phyloP scores from a whole-genome alignment of 1,284 basidiomycete species.

The Apiotrichum akiyoshidainum region DNA sequence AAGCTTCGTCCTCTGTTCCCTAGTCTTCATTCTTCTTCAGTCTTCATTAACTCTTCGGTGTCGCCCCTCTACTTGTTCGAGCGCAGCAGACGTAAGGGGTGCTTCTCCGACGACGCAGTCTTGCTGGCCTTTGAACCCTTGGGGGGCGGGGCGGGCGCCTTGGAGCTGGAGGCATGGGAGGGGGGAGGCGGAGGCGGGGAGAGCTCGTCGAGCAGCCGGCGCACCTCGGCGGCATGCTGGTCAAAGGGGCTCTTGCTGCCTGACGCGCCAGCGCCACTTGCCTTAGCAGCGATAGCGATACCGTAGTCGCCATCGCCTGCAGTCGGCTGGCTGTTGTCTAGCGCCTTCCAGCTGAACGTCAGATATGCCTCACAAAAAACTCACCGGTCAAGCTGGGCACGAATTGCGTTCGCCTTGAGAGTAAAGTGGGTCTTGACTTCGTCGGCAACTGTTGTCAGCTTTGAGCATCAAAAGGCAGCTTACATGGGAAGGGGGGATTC shows the following conservation, averaged over 20 bases:
- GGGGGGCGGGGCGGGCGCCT: too few relatives aligned
- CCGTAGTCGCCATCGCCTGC: not conserved
- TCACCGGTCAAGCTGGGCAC: slow-evolving; percentile 71
- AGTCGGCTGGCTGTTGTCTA: slow-evolving; percentile 30
- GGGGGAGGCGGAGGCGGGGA: not conserved
- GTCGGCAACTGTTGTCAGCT: slow-evolving; percentile 66
- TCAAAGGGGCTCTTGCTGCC: slow-evolving; percentile 20
- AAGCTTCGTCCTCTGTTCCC: too few relatives aligned
- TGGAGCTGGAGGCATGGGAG: not conserved
- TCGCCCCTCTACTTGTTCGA: too few relatives aligned
- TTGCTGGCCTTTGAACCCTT: too few relatives aligned
- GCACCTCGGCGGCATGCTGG: slow-evolving; percentile 21
- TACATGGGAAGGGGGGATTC: slow-evolving; percentile 59
- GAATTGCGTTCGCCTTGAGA: slow-evolving; percentile 70
- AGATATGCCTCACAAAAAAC: not conserved
- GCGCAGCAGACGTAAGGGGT: too few relatives aligned
- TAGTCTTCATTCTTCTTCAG: too few relatives aligned
- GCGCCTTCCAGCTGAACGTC: slow-evolving; percentile 26
- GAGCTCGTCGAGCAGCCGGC: slow-evolving; percentile 28
- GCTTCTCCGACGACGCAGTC: too few relatives aligned
- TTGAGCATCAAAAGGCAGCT: not conserved
- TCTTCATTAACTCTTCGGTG: too few relatives aligned
- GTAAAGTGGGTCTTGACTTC: slow-evolving; percentile 84
- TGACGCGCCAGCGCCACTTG: not conserved
- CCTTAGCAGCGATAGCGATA: not conserved